Base-by-base conservation (phyloP, 805 yeast species). In the Wickerhamiella cacticola region DNA sequence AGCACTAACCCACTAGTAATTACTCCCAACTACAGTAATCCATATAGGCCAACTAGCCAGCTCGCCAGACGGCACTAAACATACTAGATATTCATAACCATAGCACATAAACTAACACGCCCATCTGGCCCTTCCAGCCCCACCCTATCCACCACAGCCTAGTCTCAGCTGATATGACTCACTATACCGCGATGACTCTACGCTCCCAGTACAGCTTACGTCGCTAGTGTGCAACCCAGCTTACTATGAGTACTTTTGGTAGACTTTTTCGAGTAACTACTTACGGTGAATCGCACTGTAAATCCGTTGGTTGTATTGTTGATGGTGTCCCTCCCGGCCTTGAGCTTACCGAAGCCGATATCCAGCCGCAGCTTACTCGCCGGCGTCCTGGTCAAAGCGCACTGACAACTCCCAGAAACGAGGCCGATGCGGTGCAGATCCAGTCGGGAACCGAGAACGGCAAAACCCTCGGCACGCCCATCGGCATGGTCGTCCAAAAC, bases 281-380 rank as follows among this genome's bases (percentile, higher is more conserved):
- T 25, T 89, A 87, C 71, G 98, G 98, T 55, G 98, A 92, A 65
- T 86, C 96, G 7, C 98, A 92, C 70, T 92, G 98, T 70, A 82
- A 79, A 59, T 84, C 95, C 8, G 98, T 92, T 36, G 98, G 98
- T 26, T 92, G 97, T 68, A 92, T 92, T 52, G 96, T 92, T 34
- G 98, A 92, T 57, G 98, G 98, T 50, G 92, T 87, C 36, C 98
- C 98, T 25, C 96, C 98, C 24, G 95, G 95, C 26, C 72, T 92
- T 76, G 73, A 78, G 6, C 74, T 92, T 47, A 74, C 82, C 15
- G 96, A 85, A 65, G 78, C 69, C 4, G 97, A 92, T 61, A 76
- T 92, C 56, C 98, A 92, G 70, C 95, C 96, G 15, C 98, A 92
- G 71, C 69, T 92, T 58, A 80, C 94, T 19, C 79, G 98, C 69